These are phyloP conservation scores for Pterula multifida DNA, from an alignment of 1,284 basidiomycete genomes.

Conservation along the genomic window DNA sequence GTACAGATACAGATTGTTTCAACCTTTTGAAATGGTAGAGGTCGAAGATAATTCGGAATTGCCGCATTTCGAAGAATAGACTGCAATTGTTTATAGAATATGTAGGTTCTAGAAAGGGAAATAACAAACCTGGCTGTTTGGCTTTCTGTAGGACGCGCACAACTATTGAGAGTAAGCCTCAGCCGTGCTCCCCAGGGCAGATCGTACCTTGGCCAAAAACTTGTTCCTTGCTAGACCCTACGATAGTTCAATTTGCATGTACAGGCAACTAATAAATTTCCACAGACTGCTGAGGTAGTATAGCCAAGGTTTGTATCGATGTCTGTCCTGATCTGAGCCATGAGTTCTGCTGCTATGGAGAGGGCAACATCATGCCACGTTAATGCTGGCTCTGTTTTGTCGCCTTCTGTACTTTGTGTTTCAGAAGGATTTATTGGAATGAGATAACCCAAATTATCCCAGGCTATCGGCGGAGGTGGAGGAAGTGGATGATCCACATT, in stretches of 20 bases:
- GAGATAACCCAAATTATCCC: conserved; percentile 58
- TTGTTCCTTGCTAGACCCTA: conserved; percentile 92
- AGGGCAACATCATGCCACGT: conserved; percentile 93
- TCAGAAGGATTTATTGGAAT: conserved; percentile 40
- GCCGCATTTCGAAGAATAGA: conserved; percentile 76
- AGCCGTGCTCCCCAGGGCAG: not conserved
- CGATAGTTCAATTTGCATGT: too few relatives aligned
- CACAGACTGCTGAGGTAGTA: conserved; percentile 81
- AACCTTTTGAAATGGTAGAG: conserved; percentile 83
- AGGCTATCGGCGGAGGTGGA: conserved; percentile 54
- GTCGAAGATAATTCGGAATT: conserved; percentile 70
- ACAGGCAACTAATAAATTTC: not conserved
- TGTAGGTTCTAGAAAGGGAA: not conserved
- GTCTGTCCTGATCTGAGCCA: conserved; percentile 63
- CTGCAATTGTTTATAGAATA: conserved; percentile 22
- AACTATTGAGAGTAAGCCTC: conserved; percentile 34
- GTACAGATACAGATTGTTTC: not conserved
- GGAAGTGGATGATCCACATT: conserved; percentile 80
- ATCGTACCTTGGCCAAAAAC: conserved; percentile 76
- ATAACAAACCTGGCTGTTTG: conserved; percentile 46
- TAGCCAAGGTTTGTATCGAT: conserved; percentile 75
- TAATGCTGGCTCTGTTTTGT: conserved; percentile 19
- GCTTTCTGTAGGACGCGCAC: conserved; percentile 78
- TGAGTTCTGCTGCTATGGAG: conserved; percentile 81
- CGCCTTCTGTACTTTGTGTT: conserved; percentile 12